Evolutionary conservation across 2,329 filamentous ascomycete genomes (phyloP), one percentile per base, ranked within the genome.

Genomic region (Arthrobotrys pseudoclavata): DNA sequence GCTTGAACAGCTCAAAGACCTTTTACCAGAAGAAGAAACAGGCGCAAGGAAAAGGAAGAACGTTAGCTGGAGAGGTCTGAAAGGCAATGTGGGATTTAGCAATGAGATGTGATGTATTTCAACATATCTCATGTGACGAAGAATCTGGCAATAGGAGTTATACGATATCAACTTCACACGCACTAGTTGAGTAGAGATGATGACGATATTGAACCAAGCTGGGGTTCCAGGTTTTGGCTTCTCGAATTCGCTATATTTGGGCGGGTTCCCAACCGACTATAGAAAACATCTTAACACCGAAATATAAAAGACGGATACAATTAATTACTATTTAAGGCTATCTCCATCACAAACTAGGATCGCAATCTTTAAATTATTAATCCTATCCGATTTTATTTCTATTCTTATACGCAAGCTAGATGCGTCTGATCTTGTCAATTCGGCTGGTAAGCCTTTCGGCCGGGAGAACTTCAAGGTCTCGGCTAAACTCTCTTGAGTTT

Each of bases 31-130:
- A 13, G 72, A 69, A 37, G 72, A 66, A 10, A 2, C 20, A 24
- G 12, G 13, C 4, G 45, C 26, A 10, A 66, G 47, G 45, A 66
- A 26, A 22, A 77, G 40, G 47, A 70, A 62, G 20, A 42, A 62
- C 18, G 50, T 60, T 13, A 68, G 18, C 18, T 77, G 74, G 74
- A 42, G 74, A 29, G 74, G 74, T 18, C 45, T 77, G n/a, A 67
- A 40, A 42, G 74, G 74, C n/a, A 77, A 67, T 31, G 67, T 77
- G 4, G 74, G 74, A 6, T 77, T 77, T 34, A 67, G 37, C 34
- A 48, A 68, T 20, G 64, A 60, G 20, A 18, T 50, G 13, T 69
- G 18, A 69, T 50, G 18, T 22, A 47, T 12, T 13, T 26, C 22
- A 24, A 22, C 18, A 13, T 50, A 13, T 15, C 22, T 47, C 20